Evolutionary conservation across 2,329 filamentous ascomycete species (phyloP).

Genomic region (Calonectria leucothoes): DNA sequence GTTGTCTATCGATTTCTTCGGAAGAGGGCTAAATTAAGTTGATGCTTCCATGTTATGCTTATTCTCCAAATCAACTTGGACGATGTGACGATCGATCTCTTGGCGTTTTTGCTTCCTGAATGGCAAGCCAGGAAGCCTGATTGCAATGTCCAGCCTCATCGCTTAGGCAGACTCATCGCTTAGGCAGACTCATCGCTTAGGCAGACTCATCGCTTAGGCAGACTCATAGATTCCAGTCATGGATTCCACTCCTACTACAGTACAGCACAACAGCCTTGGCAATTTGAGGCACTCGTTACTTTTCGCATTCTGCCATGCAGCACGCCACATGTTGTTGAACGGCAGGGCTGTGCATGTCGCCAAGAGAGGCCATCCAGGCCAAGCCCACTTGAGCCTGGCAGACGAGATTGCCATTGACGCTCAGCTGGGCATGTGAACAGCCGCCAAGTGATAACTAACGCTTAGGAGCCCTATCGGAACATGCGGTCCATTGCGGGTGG

Average conservation of each 20-base stretch:
- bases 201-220: too few relatives aligned
- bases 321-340: background rate
- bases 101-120: too few relatives aligned
- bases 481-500: background rate
- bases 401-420: background rate
- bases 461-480: background rate
- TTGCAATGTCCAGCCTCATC: too few relatives aligned
- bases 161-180: too few relatives aligned
- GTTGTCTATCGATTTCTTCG: background rate
- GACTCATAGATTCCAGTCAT: too few relatives aligned
- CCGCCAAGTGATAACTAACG: background rate
- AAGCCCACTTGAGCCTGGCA: background rate
- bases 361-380: background rate
- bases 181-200: too few relatives aligned
- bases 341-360: background rate
- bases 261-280: too few relatives aligned
- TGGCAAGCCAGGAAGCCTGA: too few relatives aligned
- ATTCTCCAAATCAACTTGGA: background rate
- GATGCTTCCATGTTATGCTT: background rate
- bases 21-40: background rate
- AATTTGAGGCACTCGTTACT: background rate
- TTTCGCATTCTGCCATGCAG: background rate
- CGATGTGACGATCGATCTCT: too few relatives aligned
- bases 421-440: background rate
- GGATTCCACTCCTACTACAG: too few relatives aligned